Evolutionary conservation across 345 rosid species (phyloP).

Genomic region (Euphorbia tirucalli): DNA sequence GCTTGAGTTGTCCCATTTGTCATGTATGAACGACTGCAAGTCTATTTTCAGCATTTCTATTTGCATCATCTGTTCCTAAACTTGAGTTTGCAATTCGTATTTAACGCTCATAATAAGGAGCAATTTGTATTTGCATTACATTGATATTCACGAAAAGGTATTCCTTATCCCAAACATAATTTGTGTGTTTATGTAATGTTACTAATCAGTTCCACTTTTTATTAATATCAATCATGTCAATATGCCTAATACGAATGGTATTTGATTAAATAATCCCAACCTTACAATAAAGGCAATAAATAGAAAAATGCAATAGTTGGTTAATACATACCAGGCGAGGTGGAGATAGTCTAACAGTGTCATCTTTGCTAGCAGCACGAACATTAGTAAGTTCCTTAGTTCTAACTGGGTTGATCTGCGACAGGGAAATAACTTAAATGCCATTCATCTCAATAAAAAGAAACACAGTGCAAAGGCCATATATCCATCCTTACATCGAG

Average conservation of each 20-base stretch:
- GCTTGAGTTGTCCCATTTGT: not conserved
- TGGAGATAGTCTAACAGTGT: conserved; percentile 88
- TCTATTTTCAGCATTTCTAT: not conserved
- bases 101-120: too few species aligned
- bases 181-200: too few species aligned
- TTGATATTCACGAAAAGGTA: too few species aligned
- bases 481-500: conserved; percentile 66
- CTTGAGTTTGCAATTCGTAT: not conserved
- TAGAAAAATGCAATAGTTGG: not conserved
- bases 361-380: conserved; percentile 83
- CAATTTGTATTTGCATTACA: too few species aligned
- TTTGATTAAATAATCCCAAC: not conserved
- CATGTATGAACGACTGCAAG: not conserved
- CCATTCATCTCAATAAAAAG: conserved; percentile 21
- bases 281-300: not conserved
- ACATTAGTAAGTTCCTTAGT: conserved; percentile 77
- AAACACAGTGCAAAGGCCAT: not conserved
- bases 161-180: too few species aligned
- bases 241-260: not conserved
- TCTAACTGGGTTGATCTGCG: conserved; percentile 83
- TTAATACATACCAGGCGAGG: conserved; percentile 67
- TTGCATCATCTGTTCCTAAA: not conserved
- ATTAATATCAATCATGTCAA: not conserved
- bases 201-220: too few species aligned
- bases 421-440: conserved; percentile 12